phyloP scores from a whole-genome alignment of 257 asterid species.

The Fraxinus anomala region DNA sequence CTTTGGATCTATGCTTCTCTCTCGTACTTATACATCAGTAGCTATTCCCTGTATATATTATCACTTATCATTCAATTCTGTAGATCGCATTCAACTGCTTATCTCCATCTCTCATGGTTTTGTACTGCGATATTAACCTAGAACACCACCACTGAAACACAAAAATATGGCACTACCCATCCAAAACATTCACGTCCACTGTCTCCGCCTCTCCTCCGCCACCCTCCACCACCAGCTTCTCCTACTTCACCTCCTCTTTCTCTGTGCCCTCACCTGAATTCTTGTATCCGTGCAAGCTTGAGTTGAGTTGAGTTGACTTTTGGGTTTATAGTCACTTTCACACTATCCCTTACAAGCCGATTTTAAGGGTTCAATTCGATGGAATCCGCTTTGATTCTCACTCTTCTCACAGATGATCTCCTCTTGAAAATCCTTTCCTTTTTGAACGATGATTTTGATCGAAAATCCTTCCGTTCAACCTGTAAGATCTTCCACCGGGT shows the following conservation, averaged over 20 bases:
- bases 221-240: conserved; percentile 34
- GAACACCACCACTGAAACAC: conserved; percentile 9
- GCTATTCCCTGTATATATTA: background rate
- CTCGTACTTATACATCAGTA: conserved; percentile 21
- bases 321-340: background rate
- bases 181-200: conserved; percentile 9
- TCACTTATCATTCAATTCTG: conserved; percentile 27
- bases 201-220: conserved; percentile 28
- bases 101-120: conserved; percentile 17
- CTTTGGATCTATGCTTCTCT: background rate
- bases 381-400: conserved; percentile 31
- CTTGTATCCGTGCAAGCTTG: background rate
- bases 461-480: conserved; percentile 60
- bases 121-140: background rate
- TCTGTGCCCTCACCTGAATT: conserved; percentile 45
- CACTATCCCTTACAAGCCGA: background rate
- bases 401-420: conserved; percentile 53
- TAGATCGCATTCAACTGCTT: conserved; percentile 17
- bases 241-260: conserved; percentile 42
- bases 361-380: conserved; percentile 9
- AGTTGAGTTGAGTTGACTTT: background rate
- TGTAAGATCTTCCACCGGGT: conserved; percentile 52
- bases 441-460: conserved; percentile 44
- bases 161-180: conserved; percentile 1
- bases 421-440: conserved; percentile 42